Evolutionary conservation across 2,329 filamentous ascomycete species (phyloP).

Genomic region (Fusarium nodosum): DNA sequence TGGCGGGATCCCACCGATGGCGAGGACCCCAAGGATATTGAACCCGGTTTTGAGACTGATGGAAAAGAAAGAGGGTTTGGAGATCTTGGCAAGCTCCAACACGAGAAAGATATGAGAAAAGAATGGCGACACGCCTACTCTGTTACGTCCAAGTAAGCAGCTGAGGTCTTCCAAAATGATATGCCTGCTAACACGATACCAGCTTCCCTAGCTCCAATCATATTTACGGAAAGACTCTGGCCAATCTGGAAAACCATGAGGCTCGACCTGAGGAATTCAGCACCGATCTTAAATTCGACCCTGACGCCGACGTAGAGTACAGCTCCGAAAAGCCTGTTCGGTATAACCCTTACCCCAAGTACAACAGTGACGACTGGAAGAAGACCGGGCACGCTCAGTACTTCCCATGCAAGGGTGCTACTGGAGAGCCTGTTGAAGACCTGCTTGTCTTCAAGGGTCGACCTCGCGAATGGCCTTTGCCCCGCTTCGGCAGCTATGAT

Average conservation of each 20-base stretch:
- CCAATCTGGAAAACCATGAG: slow-evolving; percentile 60
- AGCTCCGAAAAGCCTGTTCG: slow-evolving; percentile 64
- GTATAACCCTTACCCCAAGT: slow-evolving; percentile 79
- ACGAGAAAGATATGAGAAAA: slow-evolving; percentile 60
- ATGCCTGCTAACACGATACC: slow-evolving; percentile 50
- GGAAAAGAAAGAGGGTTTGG: slow-evolving; percentile 53
- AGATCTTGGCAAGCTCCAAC: slow-evolving; percentile 53
- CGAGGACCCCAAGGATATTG: slow-evolving; percentile 54
- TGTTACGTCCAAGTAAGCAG: slow-evolving; percentile 58
- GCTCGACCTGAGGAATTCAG: slow-evolving; percentile 53
- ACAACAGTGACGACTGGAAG: slow-evolving; percentile 74
- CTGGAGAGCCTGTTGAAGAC: slow-evolving; percentile 71
- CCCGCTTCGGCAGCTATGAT: slow-evolving; percentile 73
- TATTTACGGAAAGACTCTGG: slow-evolving; percentile 70
- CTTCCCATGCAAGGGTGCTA: slow-evolving; percentile 74
- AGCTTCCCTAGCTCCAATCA: slow-evolving; percentile 61
- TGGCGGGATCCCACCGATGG: slow-evolving; percentile 56
- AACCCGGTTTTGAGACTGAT: slow-evolving; percentile 56
- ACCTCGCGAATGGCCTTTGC: slow-evolving; percentile 69
- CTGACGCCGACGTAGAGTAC: slow-evolving; percentile 57
- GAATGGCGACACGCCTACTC: slow-evolving; percentile 59
- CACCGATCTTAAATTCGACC: slow-evolving; percentile 52
- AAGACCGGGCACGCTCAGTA: slow-evolving; percentile 68
- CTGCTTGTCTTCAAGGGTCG: slow-evolving; percentile 74
- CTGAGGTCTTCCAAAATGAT: slow-evolving; percentile 9